These are phyloP conservation scores for Vicia faba DNA, from an alignment of 306 rosid species.

Conservation along the genomic window DNA sequence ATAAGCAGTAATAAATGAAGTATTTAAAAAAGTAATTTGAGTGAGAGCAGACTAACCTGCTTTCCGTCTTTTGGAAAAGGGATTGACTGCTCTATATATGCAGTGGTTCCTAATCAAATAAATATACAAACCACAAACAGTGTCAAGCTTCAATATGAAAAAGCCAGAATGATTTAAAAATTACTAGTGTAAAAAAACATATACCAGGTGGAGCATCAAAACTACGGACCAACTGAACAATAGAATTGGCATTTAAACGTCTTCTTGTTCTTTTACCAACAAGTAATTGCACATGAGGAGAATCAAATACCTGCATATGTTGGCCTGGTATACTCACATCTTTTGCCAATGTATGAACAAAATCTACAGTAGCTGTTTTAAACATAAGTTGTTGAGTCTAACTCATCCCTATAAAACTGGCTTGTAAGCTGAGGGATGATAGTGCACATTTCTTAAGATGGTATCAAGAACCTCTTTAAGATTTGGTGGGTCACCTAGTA, in stretches of 20 bases:
- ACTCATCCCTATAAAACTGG: no score
- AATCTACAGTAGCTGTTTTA: no score
- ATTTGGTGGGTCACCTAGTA: no score
- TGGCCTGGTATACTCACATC: conserved; percentile 18
- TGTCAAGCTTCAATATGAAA: conserved; percentile 40
- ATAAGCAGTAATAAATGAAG: no score
- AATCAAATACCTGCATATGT: conserved; percentile 67
- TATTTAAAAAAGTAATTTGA: background rate
- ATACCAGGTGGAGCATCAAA: conserved; percentile 80
- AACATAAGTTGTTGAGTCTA: no score
- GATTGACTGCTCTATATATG: conserved; percentile 77
- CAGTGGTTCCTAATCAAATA: conserved; percentile 68
- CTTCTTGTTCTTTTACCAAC: conserved; percentile 68
- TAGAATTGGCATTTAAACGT: conserved; percentile 83
- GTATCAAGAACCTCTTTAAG: no score
- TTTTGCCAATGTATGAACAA: conserved; percentile 16
- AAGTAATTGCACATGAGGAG: conserved; percentile 67
- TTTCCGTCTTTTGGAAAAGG: conserved; percentile 91
- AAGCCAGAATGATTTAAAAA: conserved; percentile 19
- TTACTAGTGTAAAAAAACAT: no score
- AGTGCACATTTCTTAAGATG: no score
- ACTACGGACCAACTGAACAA: conserved; percentile 69
- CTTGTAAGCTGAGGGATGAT: no score
- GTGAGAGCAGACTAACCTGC: conserved; percentile 57
- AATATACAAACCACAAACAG: conserved; percentile 41